Percentiles rank a stretch among this genome's conserved stretches.
Evolutionary conservation across 805 yeast species (phyloP).

Genomic region (Metschnikowia drakensbergensis): DNA sequence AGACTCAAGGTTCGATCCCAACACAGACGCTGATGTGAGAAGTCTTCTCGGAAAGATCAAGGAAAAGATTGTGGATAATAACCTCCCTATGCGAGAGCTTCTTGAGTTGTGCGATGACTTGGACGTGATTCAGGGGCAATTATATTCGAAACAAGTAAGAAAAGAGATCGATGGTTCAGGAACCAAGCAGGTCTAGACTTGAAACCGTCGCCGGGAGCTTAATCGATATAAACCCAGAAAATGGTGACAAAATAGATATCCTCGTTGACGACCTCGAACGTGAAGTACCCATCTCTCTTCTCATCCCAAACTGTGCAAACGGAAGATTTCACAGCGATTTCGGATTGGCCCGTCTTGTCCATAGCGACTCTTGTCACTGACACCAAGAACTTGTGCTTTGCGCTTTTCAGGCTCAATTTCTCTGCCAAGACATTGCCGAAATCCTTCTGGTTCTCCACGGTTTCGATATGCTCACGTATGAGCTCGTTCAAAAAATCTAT

Average conservation of each 20-base stretch:
- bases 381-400: slow-evolving; percentile 55
- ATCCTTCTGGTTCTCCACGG: slow-evolving; percentile 15
- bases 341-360: slow-evolving; percentile 16
- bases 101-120: slow-evolving; percentile 13
- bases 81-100: slow-evolving; percentile 4
- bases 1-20: slow-evolving; percentile 13
- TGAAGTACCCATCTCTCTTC: slow-evolving; percentile 50
- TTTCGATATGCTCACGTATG: slow-evolving; percentile 1
- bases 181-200: background rate
- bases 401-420: slow-evolving; percentile 41
- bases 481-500: slow-evolving; percentile 5
- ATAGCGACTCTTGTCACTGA: slow-evolving; percentile 36
- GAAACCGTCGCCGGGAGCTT: background rate
- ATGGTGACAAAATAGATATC: slow-evolving; percentile 20
- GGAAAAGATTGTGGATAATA: background rate
- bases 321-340: slow-evolving; percentile 27
- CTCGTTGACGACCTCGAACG: slow-evolving; percentile 27
- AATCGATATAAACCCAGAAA: slow-evolving; percentile 16
- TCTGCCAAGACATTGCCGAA: slow-evolving; percentile 31
- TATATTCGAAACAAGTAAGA: slow-evolving; percentile 1
- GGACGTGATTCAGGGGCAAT: slow-evolving; percentile 12
- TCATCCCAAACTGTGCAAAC: slow-evolving; percentile 58
- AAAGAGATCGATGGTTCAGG: background rate
- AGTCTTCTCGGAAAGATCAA: slow-evolving; percentile 2
- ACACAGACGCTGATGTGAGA: slow-evolving; percentile 11